These are phyloP conservation scores for Dactylellina parvicollis DNA, from an alignment of 2,329 filamentous ascomycete species.

Conservation along the genomic window DNA sequence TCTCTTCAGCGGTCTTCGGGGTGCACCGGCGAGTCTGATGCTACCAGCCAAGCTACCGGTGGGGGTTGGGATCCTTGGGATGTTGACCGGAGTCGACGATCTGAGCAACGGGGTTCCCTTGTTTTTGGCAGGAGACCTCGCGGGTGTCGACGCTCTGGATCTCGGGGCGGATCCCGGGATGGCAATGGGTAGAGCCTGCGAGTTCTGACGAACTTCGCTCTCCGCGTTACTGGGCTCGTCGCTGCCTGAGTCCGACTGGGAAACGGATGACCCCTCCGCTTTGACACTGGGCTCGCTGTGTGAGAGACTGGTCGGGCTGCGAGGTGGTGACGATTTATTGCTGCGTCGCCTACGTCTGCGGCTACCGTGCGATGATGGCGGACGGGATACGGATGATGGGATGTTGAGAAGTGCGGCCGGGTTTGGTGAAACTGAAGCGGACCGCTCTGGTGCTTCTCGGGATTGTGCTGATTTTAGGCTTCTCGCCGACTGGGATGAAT, in stretches of 20 bases:
- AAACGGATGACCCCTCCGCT: slow-evolving; percentile 22
- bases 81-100: slow-evolving; percentile 42
- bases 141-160: slow-evolving; percentile 48
- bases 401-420: slow-evolving; percentile 39
- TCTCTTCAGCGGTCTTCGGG: slow-evolving; percentile 37
- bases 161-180: slow-evolving; percentile 50
- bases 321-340: slow-evolving; percentile 25
- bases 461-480: slow-evolving; percentile 13
- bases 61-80: slow-evolving; percentile 38
- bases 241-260: slow-evolving; percentile 33
- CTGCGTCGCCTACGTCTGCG: slow-evolving; percentile 46
- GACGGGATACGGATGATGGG: slow-evolving; percentile 48
- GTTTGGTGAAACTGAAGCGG: slow-evolving; percentile 36
- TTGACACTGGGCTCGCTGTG: slow-evolving; percentile 45
- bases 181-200: slow-evolving; percentile 45
- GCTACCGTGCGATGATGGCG: slow-evolving; percentile 48
- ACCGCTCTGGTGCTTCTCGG: slow-evolving; percentile 18
- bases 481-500: slow-evolving; percentile 13
- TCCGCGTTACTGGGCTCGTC: slow-evolving; percentile 48
- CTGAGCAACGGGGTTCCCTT: slow-evolving; percentile 44
- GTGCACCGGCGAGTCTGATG: slow-evolving; percentile 44
- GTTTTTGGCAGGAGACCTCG: slow-evolving; percentile 36
- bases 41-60: slow-evolving; percentile 44
- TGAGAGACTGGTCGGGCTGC: slow-evolving; percentile 47
- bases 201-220: slow-evolving; percentile 49